phyloP scores from a whole-genome alignment of 1,139 yeast genomes.

The Kodamaea sp. region DNA sequence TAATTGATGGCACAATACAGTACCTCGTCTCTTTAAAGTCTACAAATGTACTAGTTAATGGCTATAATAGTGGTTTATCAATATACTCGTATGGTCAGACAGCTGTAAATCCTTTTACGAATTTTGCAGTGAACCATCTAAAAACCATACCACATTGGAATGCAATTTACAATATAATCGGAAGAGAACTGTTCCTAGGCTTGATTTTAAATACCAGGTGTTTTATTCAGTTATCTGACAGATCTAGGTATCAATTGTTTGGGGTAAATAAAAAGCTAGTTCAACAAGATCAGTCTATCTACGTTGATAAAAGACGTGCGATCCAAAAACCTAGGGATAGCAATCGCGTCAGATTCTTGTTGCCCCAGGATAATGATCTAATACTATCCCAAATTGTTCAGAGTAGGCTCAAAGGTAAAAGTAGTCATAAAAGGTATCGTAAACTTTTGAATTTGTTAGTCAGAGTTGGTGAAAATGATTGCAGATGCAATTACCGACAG shows the following conservation, averaged over 20 bases:
- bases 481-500: conserved; percentile 22
- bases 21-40: conserved; percentile 18
- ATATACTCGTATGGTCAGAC: conserved; percentile 12
- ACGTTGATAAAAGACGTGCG: not conserved
- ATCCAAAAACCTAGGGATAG: not conserved
- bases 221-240: conserved; percentile 14
- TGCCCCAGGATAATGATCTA: conserved; percentile 1
- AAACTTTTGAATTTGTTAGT: conserved; percentile 15
- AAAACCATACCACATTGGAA: conserved; percentile 36
- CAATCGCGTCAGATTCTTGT: not conserved
- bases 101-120: conserved; percentile 15
- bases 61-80: conserved; percentile 22
- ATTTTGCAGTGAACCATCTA: conserved; percentile 26
- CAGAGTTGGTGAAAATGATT: conserved; percentile 22
- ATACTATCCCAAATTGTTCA: conserved; percentile 7
- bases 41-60: conserved; percentile 22
- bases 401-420: conserved; percentile 1
- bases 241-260: conserved; percentile 30
- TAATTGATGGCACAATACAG: conserved; percentile 22
- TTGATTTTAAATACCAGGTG: conserved; percentile 31
- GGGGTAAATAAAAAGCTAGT: conserved; percentile 18
- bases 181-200: conserved; percentile 26
- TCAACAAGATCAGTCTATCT: not conserved
- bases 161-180: conserved; percentile 28
- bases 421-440: conserved; percentile 6